These are phyloP conservation scores for Ascocoryne sarcoides DNA, from an alignment of 2,329 filamentous ascomycete species.

Conservation along the genomic window DNA sequence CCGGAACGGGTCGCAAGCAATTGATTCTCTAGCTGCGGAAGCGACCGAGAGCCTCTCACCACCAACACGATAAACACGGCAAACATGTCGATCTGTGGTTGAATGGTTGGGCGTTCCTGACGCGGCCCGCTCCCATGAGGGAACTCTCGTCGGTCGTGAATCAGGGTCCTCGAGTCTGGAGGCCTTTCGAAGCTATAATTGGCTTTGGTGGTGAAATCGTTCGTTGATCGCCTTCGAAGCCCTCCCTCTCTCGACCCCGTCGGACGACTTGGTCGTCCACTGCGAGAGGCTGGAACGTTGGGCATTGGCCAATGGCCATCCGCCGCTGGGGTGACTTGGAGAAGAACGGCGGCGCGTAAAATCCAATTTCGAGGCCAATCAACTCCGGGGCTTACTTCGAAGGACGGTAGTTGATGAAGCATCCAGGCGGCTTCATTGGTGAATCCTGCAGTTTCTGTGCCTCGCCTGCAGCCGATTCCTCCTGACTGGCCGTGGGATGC, in stretches of 20 bases:
- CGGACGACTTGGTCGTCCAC: background rate
- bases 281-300: constrained; percentile 3
- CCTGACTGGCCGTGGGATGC: constrained; percentile 10
- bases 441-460: constrained; percentile 6
- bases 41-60: background rate
- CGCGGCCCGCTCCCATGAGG: background rate
- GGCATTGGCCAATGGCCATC: constrained; percentile 17
- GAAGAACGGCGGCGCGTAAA: constrained; percentile 18
- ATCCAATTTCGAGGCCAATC: constrained; percentile 17
- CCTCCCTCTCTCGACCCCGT: no score
- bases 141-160: background rate
- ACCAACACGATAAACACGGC: no score
- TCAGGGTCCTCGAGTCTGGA: background rate
- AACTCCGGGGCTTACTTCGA: background rate
- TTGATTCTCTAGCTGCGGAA: background rate
- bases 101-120: no score
- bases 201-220: background rate
- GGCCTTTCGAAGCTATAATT: background rate
- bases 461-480: constrained; percentile 4
- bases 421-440: constrained; percentile 12
- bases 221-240: background rate
- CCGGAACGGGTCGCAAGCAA: no score
- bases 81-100: no score
- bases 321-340: constrained; percentile 5
- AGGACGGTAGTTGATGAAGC: background rate